These are phyloP conservation scores for Irpex lacteus DNA, from an alignment of 1,284 basidiomycete species.

Conservation along the genomic window DNA sequence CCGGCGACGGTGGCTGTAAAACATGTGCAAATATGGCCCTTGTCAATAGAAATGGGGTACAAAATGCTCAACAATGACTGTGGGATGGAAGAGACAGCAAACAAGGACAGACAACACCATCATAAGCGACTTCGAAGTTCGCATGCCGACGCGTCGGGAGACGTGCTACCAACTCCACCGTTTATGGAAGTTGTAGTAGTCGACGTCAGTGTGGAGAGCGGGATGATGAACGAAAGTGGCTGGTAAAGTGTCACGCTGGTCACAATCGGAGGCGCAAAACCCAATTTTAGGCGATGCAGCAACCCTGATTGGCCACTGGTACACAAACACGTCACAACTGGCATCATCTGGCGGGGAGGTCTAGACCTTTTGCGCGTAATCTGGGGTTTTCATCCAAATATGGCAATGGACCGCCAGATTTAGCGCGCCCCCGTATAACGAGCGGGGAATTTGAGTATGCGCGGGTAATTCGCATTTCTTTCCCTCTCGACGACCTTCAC, in stretches of 20 bases:
- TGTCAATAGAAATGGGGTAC: not conserved
- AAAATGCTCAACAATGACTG: not conserved
- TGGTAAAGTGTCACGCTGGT: not conserved
- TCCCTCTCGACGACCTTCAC: constrained; percentile 5
- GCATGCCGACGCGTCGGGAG: not conserved
- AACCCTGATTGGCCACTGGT: not conserved
- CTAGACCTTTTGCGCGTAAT: constrained; percentile 4
- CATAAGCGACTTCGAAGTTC: not conserved
- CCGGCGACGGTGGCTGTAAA: not conserved
- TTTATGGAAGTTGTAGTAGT: not conserved
- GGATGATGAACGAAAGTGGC: not conserved
- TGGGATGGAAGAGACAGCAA: not conserved
- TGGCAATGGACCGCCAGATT: not conserved
- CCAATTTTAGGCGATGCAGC: not conserved
- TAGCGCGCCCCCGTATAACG: constrained; percentile 1
- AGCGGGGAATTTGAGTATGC: not conserved
- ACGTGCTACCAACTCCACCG: not conserved
- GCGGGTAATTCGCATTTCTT: not conserved
- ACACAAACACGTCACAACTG: not conserved
- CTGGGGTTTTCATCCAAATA: constrained; percentile 5
- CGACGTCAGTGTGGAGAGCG: not conserved
- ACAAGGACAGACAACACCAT: not conserved
- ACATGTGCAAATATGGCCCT: not conserved
- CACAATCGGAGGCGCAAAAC: not conserved
- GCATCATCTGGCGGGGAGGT: constrained; percentile 1